phyloP scores from a whole-genome alignment of 2,329 filamentous ascomycete genomes.

The Claviceps digitariae region DNA sequence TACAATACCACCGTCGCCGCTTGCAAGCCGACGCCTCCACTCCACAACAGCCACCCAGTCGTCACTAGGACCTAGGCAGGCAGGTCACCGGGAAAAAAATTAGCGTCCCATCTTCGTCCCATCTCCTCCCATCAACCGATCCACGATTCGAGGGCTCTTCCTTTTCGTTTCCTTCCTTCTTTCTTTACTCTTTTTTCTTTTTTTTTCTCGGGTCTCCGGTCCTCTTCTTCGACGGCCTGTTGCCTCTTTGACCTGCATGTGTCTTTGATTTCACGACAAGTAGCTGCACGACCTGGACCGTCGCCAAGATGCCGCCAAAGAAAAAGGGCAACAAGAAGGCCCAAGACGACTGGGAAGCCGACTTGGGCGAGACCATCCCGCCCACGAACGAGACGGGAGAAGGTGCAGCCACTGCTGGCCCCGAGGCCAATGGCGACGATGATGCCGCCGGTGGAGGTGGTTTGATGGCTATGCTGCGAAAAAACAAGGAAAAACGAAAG shows the following conservation, averaged over 20 bases:
- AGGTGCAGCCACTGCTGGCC: constrained; percentile 25
- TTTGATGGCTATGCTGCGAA: constrained; percentile 66
- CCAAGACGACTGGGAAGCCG: constrained; percentile 89
- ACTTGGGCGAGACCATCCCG: constrained; percentile 66
- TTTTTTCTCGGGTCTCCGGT: background rate
- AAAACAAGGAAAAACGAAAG: constrained; percentile 76
- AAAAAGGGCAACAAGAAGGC: constrained; percentile 78
- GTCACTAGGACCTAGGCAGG: background rate
- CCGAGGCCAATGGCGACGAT: constrained; percentile 38
- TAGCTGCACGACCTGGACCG: constrained; percentile 7
- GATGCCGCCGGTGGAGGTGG: constrained; percentile 51
- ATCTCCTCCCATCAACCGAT: background rate
- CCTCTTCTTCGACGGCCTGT: background rate
- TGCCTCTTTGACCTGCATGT: background rate
- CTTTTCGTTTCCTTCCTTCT: too few species aligned
- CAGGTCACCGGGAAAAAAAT: background rate
- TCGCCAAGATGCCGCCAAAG: constrained; percentile 69
- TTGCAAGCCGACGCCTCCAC: background rate
- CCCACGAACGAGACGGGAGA: constrained; percentile 39
- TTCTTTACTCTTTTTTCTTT: background rate
- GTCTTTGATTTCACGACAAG: background rate
- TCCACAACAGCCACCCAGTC: background rate
- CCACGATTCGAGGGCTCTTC: background rate
- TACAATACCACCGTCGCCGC: background rate
- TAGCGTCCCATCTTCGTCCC: background rate